Base-by-base conservation (phyloP, 371 early-diverging fungal species). In the Apophysomyces variabilis region DNA sequence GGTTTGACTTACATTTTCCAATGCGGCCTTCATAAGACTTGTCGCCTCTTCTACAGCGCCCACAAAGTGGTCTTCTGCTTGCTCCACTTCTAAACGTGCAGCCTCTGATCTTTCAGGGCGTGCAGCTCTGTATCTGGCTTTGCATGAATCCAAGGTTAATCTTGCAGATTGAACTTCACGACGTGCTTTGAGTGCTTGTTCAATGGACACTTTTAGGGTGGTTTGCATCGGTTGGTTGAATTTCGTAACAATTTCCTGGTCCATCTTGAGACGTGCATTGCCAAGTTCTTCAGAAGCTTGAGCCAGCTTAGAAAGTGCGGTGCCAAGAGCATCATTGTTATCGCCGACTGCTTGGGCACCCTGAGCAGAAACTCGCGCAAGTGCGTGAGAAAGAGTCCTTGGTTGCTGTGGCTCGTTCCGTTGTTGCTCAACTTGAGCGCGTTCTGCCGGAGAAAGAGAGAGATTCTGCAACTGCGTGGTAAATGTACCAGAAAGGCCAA, bases 1-100 rank as follows among this genome's bases (percentile, higher is more conserved):
- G 50, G 37, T 36, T 37, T 38, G 18, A 71, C 79, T 76, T 78
- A 89, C 89, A 60, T 80, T 91, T 74, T 94, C 95, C 47, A 96
- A 87, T n/a, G 93, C 92, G 12, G 89, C 73, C 71, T 92, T 93
- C 98, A 97, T 97, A 67, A 93, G 80, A 18, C 85, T 85, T 70
- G 93, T 95, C 5, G 96, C 93, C 69, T 96, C 94, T 67, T 96
- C 96, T 9, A 97, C 92, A 1, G 92, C 93, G 11, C 89, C 89
- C 7, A 96, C 94, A 84, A 97, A 95, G 64, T 91, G 87, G 77
- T 96, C 97, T 76, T 97, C 96, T 8, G 95, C 93, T 41, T 88
- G 83, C 70, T 95, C 94, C 14, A 96, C 92, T 66, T 96, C 94
- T 12, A 85, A 73, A 32, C 93, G 87, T 45, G 86, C 86, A 39